A percentile compares a stretch with the other conserved stretches of the same genome.
phyloP scores from a whole-genome alignment of 805 yeast genomes.

The Danielia oregonensis region DNA sequence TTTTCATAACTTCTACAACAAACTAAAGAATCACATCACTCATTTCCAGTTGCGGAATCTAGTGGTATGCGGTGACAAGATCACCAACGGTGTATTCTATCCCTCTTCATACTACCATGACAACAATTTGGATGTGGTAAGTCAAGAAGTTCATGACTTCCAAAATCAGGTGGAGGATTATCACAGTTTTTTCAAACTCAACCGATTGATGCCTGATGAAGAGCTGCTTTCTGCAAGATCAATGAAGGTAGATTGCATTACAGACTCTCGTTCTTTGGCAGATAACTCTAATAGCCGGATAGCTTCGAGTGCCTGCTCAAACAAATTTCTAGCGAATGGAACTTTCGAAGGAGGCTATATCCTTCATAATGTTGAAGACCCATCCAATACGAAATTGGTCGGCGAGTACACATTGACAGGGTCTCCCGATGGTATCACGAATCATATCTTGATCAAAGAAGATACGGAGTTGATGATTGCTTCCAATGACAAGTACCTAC shows the following conservation, averaged over 20 bases:
- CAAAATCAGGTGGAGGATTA: conserved; percentile 23
- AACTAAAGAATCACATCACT: conserved; percentile 45
- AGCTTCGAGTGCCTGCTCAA: conserved; percentile 45
- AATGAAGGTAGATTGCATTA: conserved; percentile 35
- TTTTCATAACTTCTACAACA: conserved; percentile 37
- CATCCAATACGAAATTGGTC: conserved; percentile 14
- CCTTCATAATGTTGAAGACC: conserved; percentile 31
- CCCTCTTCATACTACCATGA: conserved; percentile 35
- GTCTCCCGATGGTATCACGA: conserved; percentile 49
- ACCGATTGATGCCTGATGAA: conserved; percentile 31
- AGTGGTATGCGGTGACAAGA: conserved; percentile 36
- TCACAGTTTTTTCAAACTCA: conserved; percentile 33
- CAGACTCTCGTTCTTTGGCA: conserved; percentile 30
- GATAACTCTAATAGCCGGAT: conserved; percentile 36
- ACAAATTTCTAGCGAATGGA: conserved; percentile 45
- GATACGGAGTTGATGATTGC: conserved; percentile 39
- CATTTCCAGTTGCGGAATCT: conserved; percentile 58
- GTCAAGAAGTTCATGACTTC: conserved; percentile 16
- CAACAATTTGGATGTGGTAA: conserved; percentile 24
- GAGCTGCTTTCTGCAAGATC: conserved; percentile 9
- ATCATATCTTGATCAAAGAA: conserved; percentile 39
- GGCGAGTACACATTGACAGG: conserved; percentile 40
- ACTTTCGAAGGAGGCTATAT: conserved; percentile 52
- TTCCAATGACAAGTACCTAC: conserved; percentile 46
- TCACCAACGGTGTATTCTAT: conserved; percentile 35